Percentiles rank a stretch among this genome's conserved stretches.
Evolutionary conservation across 371 early-diverging fungal species (phyloP).

Genomic region (Mortierella sp.): DNA sequence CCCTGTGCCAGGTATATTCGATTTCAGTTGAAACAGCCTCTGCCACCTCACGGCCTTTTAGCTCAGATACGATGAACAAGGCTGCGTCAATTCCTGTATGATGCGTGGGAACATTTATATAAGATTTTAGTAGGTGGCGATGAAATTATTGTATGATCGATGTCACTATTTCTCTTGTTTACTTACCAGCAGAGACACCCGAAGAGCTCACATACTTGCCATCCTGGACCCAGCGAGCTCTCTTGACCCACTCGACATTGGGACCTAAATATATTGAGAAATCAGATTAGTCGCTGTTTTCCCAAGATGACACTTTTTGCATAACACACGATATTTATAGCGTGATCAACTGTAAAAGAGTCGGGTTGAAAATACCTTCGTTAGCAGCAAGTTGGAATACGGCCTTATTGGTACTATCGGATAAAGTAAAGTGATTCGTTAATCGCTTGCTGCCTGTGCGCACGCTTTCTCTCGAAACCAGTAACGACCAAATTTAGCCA

Average conservation of each 20-base stretch:
- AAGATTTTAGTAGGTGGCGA: neutral
- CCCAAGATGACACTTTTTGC: neutral
- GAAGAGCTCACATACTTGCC: conserved; percentile 61
- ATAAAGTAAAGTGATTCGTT: neutral
- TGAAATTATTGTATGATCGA: neutral
- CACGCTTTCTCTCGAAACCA: neutral
- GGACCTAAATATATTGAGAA: conserved; percentile 32
- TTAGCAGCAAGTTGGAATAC: conserved; percentile 36
- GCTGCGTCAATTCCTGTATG: conserved; percentile 27
- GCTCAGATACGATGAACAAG: conserved; percentile 22
- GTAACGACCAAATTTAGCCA: neutral
- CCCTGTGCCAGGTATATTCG: conserved; percentile 35
- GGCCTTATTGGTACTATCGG: conserved; percentile 59
- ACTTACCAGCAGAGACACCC: conserved; percentile 64
- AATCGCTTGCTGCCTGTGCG: neutral
- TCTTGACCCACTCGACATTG: conserved; percentile 59
- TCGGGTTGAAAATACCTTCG: conserved; percentile 14
- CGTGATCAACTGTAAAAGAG: neutral
- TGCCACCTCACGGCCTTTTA: conserved; percentile 3
- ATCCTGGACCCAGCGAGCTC: conserved; percentile 66
- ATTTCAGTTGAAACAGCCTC: conserved; percentile 13
- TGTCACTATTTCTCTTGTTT: neutral
- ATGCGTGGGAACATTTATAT: neutral
- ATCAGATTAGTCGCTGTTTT: neutral
- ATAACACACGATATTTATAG: too few species aligned